Base-by-base conservation (phyloP, 2,329 filamentous ascomycete genomes). In the Trichoderma arundinaceum region DNA sequence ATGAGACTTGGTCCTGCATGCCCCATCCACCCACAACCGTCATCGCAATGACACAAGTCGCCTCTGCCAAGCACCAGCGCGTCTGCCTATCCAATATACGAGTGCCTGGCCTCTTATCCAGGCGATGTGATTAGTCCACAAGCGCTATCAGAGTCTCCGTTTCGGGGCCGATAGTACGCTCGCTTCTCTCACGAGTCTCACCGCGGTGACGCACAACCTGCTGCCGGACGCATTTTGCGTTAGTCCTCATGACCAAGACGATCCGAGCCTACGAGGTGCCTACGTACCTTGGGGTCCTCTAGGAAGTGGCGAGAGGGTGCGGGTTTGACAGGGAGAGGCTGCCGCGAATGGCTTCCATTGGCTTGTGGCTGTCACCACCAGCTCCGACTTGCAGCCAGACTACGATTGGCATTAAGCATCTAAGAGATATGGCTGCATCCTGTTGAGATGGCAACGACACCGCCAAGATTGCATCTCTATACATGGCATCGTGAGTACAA, bases 191-290 rank as follows among this genome's bases (percentile, higher is more conserved):
- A 64, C 52, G 61, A 57, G 61, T 65, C 53, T 60, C 63, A 65
- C 63, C 63, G 63, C 46, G 63, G 63, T 65, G 63, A 65, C 63
- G 63, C 63, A 65, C 56, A 43, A 38, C 48, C 41, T 49, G 41
- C 17, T 32, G 39, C 48, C 56, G 28, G 56, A 22, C 57, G 22
- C 41, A 35, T 9, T 54, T 44, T 46, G 60, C 49, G 43, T 53
- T 63, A 46, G 54, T 39, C 63, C 63, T 46, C 63, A 65, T 65
- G 63, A 60, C 61, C 60, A 53, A 2, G 22, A n/a, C 48, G 19
- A 38, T 28, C 48, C 46, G 28, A 63, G 22, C 22, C 22, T 28
- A 28, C 22, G 2, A 28, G 41, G 35, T 15, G 28, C 13, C 28
- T 38, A 53, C 22, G 58, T 61, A 46, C 39, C 32, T n/a, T 43